Evolutionary conservation across 768 basidiomycete species (phyloP), one percentile per base, ranked within the genome.

Genomic region (Trametes sanguinea): DNA sequence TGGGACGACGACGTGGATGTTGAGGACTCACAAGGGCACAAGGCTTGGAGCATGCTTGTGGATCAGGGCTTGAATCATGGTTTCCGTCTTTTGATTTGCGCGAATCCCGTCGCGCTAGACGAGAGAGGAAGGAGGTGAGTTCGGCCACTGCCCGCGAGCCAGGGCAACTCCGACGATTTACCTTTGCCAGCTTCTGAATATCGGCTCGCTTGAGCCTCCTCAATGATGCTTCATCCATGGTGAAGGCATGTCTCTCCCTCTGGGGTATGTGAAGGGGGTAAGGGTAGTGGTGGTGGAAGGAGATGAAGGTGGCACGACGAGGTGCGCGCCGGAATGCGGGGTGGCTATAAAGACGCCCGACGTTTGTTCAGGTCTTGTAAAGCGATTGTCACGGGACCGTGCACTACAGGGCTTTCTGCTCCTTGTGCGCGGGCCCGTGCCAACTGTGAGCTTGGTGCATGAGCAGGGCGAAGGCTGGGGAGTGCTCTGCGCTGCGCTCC

Each of bases 171-270:
- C n/a, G 9, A 14, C 11, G 33, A 47, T 44, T 17, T 9, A 56
- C 54, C 54, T 56, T 46, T 1, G 54, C 54, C 10, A 46, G 33
- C 30, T 47, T 56, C 45, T 56, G 45, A 11, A 50, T 17, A 11
- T 50, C 48, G 14, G 42, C 14, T 5, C 42, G 42, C 42, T 1
- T 43, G 42, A 43, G 42, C 14, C n/a, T 3, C 14, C 42, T 43
- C 8, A 43, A 14, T 13, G 42, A 6, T 43, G 42, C 14, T 16
- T 6, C 42, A 14, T 43, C 42, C 42, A 43, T 43, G 42, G 5
- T n/a, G 42, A 14, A 43, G 42, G n/a, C 3, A 43, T 43, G 42
- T 5, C 11, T 6, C 11, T 37, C 11, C 35, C 11, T 5, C 14
- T 16, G 4, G 7, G 2, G 42, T 14, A 43, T 14, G 13, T 43